Percentiles rank a stretch among this genome's conserved stretches.
Evolutionary conservation across 345 rosid species (phyloP).

Genomic region (Excoecaria agallocha): DNA sequence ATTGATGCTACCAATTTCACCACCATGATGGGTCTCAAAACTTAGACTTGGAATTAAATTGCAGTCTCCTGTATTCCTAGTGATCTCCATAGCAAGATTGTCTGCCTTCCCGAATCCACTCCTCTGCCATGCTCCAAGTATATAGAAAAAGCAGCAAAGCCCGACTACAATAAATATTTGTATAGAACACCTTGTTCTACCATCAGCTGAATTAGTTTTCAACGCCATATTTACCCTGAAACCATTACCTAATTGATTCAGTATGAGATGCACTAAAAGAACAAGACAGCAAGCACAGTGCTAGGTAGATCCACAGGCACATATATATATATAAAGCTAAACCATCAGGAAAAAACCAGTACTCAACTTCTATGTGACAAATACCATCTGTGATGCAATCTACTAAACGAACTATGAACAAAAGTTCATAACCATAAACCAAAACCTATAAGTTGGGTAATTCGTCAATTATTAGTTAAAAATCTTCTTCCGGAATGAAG

Average conservation of each 20-base stretch:
- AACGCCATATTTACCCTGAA: conserved; percentile 55
- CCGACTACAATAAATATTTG: conserved; percentile 79
- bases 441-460: neutral
- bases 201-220: conserved; percentile 65
- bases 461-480: neutral
- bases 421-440: neutral
- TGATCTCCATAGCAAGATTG: conserved; percentile 80
- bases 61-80: conserved; percentile 78
- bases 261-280: neutral
- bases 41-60: conserved; percentile 64
- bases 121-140: conserved; percentile 95
- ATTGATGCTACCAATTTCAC: conserved; percentile 37
- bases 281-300: neutral
- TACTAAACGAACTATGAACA: neutral
- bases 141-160: conserved; percentile 85
- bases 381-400: neutral
- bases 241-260: neutral
- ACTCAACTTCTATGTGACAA: neutral
- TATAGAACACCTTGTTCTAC: conserved; percentile 81
- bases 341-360: neutral
- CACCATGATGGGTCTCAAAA: conserved; percentile 93
- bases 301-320: neutral
- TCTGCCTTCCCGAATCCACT: conserved; percentile 99
- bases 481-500: neutral
- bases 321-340: neutral